Evolutionary conservation across 2,329 filamentous ascomycete genomes (phyloP).

Genomic region (Venturia oleaginea): DNA sequence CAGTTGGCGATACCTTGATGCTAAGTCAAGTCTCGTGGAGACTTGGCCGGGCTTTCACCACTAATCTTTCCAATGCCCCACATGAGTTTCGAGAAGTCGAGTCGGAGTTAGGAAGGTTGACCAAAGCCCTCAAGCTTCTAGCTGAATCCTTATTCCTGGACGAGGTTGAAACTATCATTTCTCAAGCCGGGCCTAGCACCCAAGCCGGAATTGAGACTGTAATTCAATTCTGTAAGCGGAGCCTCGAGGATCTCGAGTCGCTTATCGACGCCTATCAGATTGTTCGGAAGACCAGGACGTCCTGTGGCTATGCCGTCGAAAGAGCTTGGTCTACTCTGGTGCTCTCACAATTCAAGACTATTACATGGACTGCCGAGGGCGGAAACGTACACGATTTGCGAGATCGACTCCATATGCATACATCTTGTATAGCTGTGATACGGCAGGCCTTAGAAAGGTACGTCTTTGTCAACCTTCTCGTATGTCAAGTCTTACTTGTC

Average conservation of each 20-base stretch:
- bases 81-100: slow-evolving; percentile 35
- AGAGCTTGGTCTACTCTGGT: slow-evolving; percentile 36
- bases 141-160: slow-evolving; percentile 34
- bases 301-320: slow-evolving; percentile 33
- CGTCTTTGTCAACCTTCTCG: neutral
- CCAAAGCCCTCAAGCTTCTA: slow-evolving; percentile 35
- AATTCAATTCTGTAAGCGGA: slow-evolving; percentile 30
- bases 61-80: slow-evolving; percentile 31
- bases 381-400: slow-evolving; percentile 32
- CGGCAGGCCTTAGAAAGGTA: slow-evolving; percentile 35
- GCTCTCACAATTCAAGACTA: slow-evolving; percentile 32
- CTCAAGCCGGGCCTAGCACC: slow-evolving; percentile 26
- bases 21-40: slow-evolving; percentile 39
- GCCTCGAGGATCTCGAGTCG: slow-evolving; percentile 35
- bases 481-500: neutral
- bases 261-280: slow-evolving; percentile 38
- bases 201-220: slow-evolving; percentile 31
- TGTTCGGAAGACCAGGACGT: slow-evolving; percentile 32
- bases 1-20: slow-evolving; percentile 36
- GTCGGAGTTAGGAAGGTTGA: slow-evolving; percentile 32
- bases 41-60: slow-evolving; percentile 35
- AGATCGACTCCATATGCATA: slow-evolving; percentile 35
- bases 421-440: slow-evolving; percentile 30
- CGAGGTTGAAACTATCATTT: slow-evolving; percentile 26
- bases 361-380: slow-evolving; percentile 38